A percentile compares a stretch with the other conserved stretches of the same genome.
Evolutionary conservation across 78 protist species (phyloP).

Genomic region (Cavenderia fasciculata): DNA sequence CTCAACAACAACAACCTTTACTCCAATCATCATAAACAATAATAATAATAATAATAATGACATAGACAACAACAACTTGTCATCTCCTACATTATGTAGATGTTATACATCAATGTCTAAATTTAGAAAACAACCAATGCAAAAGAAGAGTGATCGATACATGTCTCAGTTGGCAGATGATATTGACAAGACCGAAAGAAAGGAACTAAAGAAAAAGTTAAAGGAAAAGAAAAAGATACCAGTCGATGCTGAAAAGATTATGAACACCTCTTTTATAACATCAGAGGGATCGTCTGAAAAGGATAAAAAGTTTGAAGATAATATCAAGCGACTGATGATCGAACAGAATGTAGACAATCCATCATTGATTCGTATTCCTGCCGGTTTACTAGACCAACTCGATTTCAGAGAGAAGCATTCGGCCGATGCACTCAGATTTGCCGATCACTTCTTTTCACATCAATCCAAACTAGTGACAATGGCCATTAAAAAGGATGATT

Average conservation of each 20-base stretch:
- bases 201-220: not conserved
- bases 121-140: too few species aligned
- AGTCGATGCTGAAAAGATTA: not conserved
- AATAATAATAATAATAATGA: too few species aligned
- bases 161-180: too few species aligned
- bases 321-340: slow-evolving; percentile 31
- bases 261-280: not conserved
- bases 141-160: too few species aligned
- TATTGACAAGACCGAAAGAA: not conserved
- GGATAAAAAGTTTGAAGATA: slow-evolving; percentile 17
- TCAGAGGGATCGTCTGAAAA: not conserved
- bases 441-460: slow-evolving; percentile 28
- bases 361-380: slow-evolving; percentile 12
- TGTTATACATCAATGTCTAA: too few species aligned
- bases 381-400: not conserved
- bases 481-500: slow-evolving; percentile 64
- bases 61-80: too few species aligned
- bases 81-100: too few species aligned
- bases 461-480: slow-evolving; percentile 12
- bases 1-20: too few species aligned
- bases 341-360: slow-evolving; percentile 13
- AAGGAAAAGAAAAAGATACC: not conserved
- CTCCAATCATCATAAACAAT: too few species aligned
- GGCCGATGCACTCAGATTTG: slow-evolving; percentile 17
- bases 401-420: not conserved